A percentile compares a stretch with the other conserved stretches of the same genome.
phyloP scores from a whole-genome alignment of 192 early-diverging fungal genomes.

The Entomortierella beljakovae region DNA sequence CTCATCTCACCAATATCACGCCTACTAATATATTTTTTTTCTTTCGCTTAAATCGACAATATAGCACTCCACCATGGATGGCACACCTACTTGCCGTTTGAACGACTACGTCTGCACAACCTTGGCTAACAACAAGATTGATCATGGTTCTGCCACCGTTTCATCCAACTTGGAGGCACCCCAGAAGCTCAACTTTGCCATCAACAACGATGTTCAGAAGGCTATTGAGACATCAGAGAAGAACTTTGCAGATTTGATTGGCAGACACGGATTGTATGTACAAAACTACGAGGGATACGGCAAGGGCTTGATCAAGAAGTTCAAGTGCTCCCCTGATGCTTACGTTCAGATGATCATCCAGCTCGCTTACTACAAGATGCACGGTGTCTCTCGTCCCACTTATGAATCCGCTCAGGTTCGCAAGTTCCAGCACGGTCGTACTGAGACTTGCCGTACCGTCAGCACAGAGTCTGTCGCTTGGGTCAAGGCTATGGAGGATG shows the following conservation, averaged over 20 bases:
- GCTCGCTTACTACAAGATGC: constrained; percentile 94
- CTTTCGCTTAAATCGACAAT: background rate
- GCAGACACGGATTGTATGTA: constrained; percentile 83
- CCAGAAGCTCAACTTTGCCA: constrained; percentile 76
- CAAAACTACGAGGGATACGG: constrained; percentile 90
- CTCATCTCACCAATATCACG: too few species aligned
- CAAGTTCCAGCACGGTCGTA: constrained; percentile 94
- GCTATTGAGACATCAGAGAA: constrained; percentile 75
- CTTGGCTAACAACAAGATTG: constrained; percentile 74
- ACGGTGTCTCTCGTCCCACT: constrained; percentile 81
- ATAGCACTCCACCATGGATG: constrained; percentile 93
- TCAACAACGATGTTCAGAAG: constrained; percentile 66
- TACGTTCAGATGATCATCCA: constrained; percentile 95
- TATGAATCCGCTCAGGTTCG: constrained; percentile 96
- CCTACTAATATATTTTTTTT: too few species aligned
- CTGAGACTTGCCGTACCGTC: constrained; percentile 92
- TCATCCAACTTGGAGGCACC: constrained; percentile 74
- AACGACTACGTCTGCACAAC: constrained; percentile 82
- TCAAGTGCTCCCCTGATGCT: constrained; percentile 82
- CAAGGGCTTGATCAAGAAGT: constrained; percentile 93
- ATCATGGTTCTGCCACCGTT: constrained; percentile 72
- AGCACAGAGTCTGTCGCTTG: constrained; percentile 80
- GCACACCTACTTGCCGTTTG: constrained; percentile 88
- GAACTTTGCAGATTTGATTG: constrained; percentile 85
- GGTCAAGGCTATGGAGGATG: constrained; percentile 89